Percentiles rank a stretch among this genome's conserved stretches.
phyloP scores from a whole-genome alignment of 2,329 filamentous ascomycete species.

The Aspergillus sp. region DNA sequence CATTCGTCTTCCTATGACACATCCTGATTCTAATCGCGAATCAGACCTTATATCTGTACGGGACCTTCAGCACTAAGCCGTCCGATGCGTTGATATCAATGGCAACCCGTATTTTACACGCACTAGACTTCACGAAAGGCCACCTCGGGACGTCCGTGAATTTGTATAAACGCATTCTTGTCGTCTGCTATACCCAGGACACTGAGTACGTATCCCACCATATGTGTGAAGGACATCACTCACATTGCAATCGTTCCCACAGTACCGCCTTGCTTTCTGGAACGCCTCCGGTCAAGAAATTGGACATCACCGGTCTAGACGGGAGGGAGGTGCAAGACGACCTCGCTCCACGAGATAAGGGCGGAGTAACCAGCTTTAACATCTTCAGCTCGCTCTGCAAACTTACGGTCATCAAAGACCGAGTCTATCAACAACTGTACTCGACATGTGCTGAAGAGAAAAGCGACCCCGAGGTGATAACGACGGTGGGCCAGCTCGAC shows the following conservation, averaged over 20 bases:
- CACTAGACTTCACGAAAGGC: background rate
- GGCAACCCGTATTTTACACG: constrained; percentile 3
- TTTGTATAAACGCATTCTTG: background rate
- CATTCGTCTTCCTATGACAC: no score
- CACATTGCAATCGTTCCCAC: background rate
- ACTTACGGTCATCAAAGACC: background rate
- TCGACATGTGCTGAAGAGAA: background rate
- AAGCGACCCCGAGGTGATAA: background rate
- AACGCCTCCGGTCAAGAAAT: background rate
- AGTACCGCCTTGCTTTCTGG: background rate
- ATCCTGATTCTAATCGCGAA: no score
- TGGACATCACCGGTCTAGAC: background rate
- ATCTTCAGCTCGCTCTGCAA: background rate
- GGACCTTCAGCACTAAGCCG: background rate
- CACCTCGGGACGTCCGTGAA: background rate
- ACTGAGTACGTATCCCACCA: constrained; percentile 2
- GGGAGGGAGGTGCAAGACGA: background rate
- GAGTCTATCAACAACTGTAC: constrained; percentile 3
- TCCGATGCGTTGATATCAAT: background rate
- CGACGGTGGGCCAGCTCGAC: constrained; percentile 1
- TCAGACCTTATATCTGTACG: constrained; percentile 1
- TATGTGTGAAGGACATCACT: background rate
- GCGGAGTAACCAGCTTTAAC: background rate
- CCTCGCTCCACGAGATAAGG: background rate
- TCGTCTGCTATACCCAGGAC: background rate